Evolutionary conservation across 2,329 filamentous ascomycete genomes (phyloP).

Genomic region (Passalora sequoiae): DNA sequence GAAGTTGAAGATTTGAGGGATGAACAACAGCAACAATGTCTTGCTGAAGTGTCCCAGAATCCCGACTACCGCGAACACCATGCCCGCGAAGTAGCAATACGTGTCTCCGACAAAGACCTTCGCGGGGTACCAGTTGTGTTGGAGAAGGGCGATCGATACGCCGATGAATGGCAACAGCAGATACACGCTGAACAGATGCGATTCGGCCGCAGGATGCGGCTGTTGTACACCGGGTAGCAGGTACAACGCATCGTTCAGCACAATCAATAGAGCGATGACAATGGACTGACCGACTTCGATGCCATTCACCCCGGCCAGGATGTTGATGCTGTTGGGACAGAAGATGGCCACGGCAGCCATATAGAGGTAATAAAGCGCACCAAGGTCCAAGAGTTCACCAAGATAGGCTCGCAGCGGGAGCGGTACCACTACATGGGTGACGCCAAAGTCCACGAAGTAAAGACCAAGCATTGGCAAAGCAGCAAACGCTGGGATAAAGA

Average conservation of each 20-base stretch:
- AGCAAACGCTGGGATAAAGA: conserved; percentile 92
- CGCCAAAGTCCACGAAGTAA: conserved; percentile 97
- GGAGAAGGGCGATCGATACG: conserved; percentile 78
- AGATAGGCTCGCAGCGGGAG: conserved; percentile 78
- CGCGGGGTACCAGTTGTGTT: conserved; percentile 93
- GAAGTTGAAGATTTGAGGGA: conserved; percentile 96
- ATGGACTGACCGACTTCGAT: conserved; percentile 94
- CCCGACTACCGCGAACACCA: conserved; percentile 96
- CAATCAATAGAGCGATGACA: conserved; percentile 77
- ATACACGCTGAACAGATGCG: conserved; percentile 92
- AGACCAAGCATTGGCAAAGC: conserved; percentile 90
- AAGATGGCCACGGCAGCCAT: conserved; percentile 97
- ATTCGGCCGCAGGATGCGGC: conserved; percentile 90
- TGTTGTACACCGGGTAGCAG: conserved; percentile 60
- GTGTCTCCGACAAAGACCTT: conserved; percentile 96
- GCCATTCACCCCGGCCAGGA: conserved; percentile 97
- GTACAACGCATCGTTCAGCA: conserved; percentile 84
- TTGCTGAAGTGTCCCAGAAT: conserved; percentile 98
- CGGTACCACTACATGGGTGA: conserved; percentile 90
- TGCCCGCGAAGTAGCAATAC: conserved; percentile 98
- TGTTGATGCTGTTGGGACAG: conserved; percentile 98
- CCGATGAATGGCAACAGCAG: conserved; percentile 90
- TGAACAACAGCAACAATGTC: conserved; percentile 81
- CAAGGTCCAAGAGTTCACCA: conserved; percentile 77
- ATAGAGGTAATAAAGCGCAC: conserved; percentile 77